These are phyloP conservation scores for Hibiscus mutabilis DNA, from an alignment of 345 rosid genomes.

Conservation along the genomic window DNA sequence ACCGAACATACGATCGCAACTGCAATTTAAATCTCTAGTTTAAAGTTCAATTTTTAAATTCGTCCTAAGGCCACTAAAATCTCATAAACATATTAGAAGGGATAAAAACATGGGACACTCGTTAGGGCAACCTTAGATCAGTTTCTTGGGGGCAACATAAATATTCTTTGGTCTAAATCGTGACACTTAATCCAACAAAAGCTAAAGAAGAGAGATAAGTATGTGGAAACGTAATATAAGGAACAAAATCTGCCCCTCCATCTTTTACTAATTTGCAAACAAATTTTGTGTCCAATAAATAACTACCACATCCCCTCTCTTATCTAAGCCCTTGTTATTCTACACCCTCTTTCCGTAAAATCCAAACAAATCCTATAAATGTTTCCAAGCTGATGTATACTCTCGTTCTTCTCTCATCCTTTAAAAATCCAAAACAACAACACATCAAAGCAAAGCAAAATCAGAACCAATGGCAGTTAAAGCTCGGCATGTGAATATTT, in stretches of 20 bases:
- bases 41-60: no score
- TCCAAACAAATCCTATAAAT: not conserved
- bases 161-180: no score
- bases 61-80: no score
- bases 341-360: no score
- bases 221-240: slow-evolving; percentile 4
- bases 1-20: no score
- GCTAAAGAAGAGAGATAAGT: not conserved
- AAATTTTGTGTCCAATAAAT: no score
- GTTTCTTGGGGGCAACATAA: no score
- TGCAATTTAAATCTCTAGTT: no score
- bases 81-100: no score
- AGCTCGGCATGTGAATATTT: slow-evolving; percentile 38
- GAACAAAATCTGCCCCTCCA: slow-evolving; percentile 8
- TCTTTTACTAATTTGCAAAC: no score
- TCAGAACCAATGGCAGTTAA: slow-evolving; percentile 47
- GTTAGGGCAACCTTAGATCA: no score
- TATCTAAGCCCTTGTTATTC: not conserved
- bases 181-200: not conserved
- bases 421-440: slow-evolving; percentile 12
- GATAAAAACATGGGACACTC: no score
- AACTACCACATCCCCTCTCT: slow-evolving; percentile 8
- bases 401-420: slow-evolving; percentile 7
- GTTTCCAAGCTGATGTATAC: slow-evolving; percentile 10
- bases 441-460: slow-evolving; percentile 8